Evolutionary conservation across 2,329 filamentous ascomycete species (phyloP).

Genomic region (Ustulina deusta): DNA sequence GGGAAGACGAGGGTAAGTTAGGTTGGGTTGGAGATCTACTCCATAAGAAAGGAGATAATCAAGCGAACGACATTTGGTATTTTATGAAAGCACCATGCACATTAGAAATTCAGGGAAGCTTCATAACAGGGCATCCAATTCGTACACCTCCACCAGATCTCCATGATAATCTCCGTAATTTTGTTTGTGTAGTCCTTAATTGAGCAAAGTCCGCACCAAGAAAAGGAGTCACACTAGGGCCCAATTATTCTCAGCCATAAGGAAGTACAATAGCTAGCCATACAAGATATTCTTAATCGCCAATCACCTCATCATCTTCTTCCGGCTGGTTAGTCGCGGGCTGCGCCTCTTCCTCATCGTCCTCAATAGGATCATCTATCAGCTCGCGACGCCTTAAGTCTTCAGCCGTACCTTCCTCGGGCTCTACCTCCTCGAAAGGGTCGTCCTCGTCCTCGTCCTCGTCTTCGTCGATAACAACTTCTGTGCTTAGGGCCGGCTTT

Average conservation of each 20-base stretch:
- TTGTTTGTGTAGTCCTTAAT: not conserved
- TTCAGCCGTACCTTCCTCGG: conserved; percentile 70
- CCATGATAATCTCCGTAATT: conserved; percentile 21
- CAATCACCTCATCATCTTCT: conserved; percentile 54
- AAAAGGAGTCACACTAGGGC: conserved; percentile 7
- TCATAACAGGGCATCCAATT: conserved; percentile 19
- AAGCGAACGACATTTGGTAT: not conserved
- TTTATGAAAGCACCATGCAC: conserved; percentile 24
- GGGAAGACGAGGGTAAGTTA: not conserved
- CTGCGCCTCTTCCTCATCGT: conserved; percentile 57
- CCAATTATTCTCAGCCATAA: conserved; percentile 11
- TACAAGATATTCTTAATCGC: conserved; percentile 48
- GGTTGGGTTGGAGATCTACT: not conserved
- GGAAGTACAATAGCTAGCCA: conserved; percentile 17
- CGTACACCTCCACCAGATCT: conserved; percentile 8
- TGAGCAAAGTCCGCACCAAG: not conserved
- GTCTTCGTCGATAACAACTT: conserved; percentile 60
- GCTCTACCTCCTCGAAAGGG: conserved; percentile 62
- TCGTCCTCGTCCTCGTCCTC: conserved; percentile 59
- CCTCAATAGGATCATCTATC: conserved; percentile 61
- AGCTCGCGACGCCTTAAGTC: conserved; percentile 68
- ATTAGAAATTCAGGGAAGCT: conserved; percentile 31
- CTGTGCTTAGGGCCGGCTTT: conserved; percentile 58
- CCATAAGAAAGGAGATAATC: not conserved
- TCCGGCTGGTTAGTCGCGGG: conserved; percentile 40